Conservation (phyloP, 768 basidiomycete genomes). For the Termitomyces sp. region DNA sequence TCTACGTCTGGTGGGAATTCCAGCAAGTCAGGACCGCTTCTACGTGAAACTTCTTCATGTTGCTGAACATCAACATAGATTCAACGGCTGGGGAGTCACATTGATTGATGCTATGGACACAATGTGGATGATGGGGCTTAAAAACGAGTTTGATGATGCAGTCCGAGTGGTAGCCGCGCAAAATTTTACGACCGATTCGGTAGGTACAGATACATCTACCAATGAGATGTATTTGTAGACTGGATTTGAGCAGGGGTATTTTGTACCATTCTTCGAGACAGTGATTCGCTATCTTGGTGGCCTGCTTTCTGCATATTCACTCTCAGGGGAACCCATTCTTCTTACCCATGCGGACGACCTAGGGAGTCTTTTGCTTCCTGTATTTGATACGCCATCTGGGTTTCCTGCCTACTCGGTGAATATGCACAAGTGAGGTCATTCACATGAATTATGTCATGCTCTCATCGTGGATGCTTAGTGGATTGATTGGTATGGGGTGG, state of each 20-base stretch:
- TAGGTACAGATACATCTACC: slow-evolving; percentile 16
- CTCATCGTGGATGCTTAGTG: slow-evolving; percentile 16
- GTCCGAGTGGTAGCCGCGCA: slow-evolving; percentile 42
- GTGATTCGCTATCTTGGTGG: slow-evolving; percentile 77
- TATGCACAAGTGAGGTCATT: slow-evolving; percentile 34
- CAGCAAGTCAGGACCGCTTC: slow-evolving; percentile 39
- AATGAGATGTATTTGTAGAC: background rate
- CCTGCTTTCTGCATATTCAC: slow-evolving; percentile 69
- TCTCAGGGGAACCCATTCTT: slow-evolving; percentile 56
- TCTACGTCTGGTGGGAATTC: slow-evolving; percentile 36
- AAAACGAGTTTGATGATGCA: slow-evolving; percentile 58
- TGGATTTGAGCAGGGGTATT: slow-evolving; percentile 17
- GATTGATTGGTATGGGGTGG: slow-evolving; percentile 25
- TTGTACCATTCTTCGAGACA: slow-evolving; percentile 65
- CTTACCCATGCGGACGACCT: slow-evolving; percentile 65
- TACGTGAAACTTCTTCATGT: background rate
- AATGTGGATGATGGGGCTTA: slow-evolving; percentile 76
- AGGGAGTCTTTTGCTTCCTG: slow-evolving; percentile 54
- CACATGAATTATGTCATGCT: background rate
- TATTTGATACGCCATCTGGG: slow-evolving; percentile 55
- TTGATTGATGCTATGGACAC: slow-evolving; percentile 77
- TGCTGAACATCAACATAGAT: slow-evolving; percentile 13
- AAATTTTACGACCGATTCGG: slow-evolving; percentile 30
- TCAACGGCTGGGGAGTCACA: slow-evolving; percentile 51
- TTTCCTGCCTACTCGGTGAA: slow-evolving; percentile 62